A percentile compares a stretch with the other conserved stretches of the same genome.
phyloP scores from a whole-genome alignment of 2,329 filamentous ascomycete species.

The Ophiostoma sp. region DNA sequence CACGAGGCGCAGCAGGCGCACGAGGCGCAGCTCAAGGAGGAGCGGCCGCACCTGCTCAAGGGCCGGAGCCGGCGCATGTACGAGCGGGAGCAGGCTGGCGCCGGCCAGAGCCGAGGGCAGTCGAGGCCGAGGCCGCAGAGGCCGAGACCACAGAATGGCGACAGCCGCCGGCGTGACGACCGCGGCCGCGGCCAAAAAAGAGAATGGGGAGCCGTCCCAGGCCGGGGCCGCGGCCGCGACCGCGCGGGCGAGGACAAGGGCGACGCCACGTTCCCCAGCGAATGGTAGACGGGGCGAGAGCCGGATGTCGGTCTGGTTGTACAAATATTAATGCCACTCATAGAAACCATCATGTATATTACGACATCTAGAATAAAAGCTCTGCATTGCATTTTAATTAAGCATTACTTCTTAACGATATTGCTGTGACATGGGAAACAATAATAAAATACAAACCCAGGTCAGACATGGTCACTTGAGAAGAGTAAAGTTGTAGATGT shows the following conservation, averaged over 20 bases:
- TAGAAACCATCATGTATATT: constrained; percentile 7
- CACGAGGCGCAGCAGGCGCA: neutral
- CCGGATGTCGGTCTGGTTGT: neutral
- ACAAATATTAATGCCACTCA: neutral
- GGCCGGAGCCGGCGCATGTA: neutral
- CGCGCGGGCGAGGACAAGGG: neutral
- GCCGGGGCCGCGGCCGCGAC: neutral
- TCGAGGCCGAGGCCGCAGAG: neutral
- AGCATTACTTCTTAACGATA: no score
- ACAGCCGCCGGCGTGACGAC: neutral
- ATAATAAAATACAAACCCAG: no score
- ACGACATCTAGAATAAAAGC: neutral
- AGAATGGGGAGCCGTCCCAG: neutral
- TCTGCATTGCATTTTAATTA: no score
- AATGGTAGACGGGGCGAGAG: neutral
- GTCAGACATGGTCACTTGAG: neutral
- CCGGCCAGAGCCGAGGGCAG: neutral
- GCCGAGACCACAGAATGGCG: neutral
- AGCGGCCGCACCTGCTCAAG: neutral
- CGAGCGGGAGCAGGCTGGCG: neutral
- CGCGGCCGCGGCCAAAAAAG: neutral
- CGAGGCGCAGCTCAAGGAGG: neutral
- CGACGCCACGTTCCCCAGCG: neutral
- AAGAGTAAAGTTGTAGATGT: neutral
- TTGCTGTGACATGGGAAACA: no score